Percentiles rank a stretch among this genome's conserved stretches.
These are phyloP conservation scores for Hypoxylon sp. DNA, from an alignment of 2,329 filamentous ascomycete species.

Conservation along the genomic window DNA sequence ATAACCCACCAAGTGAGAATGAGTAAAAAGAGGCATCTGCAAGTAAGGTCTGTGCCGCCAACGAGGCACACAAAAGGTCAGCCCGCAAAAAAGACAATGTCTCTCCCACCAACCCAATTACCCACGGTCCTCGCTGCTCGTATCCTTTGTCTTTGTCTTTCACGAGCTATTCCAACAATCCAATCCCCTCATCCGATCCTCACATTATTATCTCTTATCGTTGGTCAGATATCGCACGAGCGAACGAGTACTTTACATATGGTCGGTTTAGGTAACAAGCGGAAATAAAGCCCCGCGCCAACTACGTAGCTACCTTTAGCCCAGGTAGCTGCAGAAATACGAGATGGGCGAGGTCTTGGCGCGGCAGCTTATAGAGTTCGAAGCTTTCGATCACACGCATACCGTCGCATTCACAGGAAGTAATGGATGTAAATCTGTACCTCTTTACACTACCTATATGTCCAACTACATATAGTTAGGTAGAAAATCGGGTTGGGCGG, in stretches of 20 bases:
- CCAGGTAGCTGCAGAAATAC: constrained; percentile 41
- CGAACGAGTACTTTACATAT: not conserved
- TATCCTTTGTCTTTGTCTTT: too few species aligned
- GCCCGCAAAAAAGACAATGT: constrained; percentile 34
- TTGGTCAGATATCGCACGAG: constrained; percentile 17
- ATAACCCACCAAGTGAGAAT: constrained; percentile 9
- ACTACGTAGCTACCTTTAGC: constrained; percentile 9
- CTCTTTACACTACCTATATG: not conserved
- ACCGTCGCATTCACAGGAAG: constrained; percentile 25
- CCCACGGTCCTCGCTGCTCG: not conserved
- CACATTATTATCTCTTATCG: constrained; percentile 1
- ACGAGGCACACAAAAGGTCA: constrained; percentile 15
- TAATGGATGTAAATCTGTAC: not conserved
- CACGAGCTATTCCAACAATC: not conserved
- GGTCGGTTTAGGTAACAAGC: not conserved
- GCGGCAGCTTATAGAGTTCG: constrained; percentile 4
- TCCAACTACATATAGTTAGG: not conserved
- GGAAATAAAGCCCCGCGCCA: constrained; percentile 30
- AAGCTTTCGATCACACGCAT: constrained; percentile 39
- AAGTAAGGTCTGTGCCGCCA: constrained; percentile 3
- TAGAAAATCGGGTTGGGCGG: constrained; percentile 18
- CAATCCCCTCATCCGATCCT: constrained; percentile 8
- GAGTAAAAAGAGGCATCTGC: constrained; percentile 12
- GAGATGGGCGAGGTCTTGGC: constrained; percentile 42
- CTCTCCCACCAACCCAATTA: constrained; percentile 10